Evolutionary conservation across 1,139 yeast species (phyloP).

Genomic region (Pichia sp.): DNA sequence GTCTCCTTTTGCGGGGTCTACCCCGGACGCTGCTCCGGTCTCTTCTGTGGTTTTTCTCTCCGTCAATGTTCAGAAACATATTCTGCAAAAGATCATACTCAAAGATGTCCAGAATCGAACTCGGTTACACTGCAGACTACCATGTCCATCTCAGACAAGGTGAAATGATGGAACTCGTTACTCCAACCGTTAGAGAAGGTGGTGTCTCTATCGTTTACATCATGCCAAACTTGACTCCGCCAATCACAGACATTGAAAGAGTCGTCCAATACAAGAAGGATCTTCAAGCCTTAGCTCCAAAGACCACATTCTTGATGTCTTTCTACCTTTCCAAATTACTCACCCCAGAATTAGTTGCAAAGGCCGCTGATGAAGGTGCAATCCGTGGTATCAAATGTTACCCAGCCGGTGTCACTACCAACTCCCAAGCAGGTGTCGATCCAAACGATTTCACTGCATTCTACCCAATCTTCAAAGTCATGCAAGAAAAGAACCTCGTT

Average conservation of each 20-base stretch:
- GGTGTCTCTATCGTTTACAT: constrained; percentile 90
- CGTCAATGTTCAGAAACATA: neutral
- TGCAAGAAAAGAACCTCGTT: constrained; percentile 75
- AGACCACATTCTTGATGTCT: constrained; percentile 89
- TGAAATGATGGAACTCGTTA: constrained; percentile 82
- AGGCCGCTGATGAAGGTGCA: constrained; percentile 72
- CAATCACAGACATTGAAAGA: constrained; percentile 75
- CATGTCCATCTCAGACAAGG: constrained; percentile 97
- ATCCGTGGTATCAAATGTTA: constrained; percentile 90
- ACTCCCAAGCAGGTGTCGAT: constrained; percentile 89
- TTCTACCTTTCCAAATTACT: constrained; percentile 75
- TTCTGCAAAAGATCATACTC: neutral
- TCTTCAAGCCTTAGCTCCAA: constrained; percentile 68
- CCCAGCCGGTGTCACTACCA: constrained; percentile 99
- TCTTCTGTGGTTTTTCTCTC: neutral
- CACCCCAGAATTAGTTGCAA: constrained; percentile 79
- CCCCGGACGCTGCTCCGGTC: too few relatives aligned
- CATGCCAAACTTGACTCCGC: constrained; percentile 97
- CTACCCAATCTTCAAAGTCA: constrained; percentile 84
- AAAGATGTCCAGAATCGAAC: constrained; percentile 27
- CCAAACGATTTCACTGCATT: constrained; percentile 86
- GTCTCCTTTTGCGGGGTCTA: too few relatives aligned
- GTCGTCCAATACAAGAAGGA: constrained; percentile 68
- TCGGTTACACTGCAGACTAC: constrained; percentile 91
- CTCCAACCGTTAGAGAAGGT: constrained; percentile 89